These are phyloP conservation scores for Chlorophyllum brunneum DNA, from an alignment of 768 basidiomycete genomes.

Conservation along the genomic window DNA sequence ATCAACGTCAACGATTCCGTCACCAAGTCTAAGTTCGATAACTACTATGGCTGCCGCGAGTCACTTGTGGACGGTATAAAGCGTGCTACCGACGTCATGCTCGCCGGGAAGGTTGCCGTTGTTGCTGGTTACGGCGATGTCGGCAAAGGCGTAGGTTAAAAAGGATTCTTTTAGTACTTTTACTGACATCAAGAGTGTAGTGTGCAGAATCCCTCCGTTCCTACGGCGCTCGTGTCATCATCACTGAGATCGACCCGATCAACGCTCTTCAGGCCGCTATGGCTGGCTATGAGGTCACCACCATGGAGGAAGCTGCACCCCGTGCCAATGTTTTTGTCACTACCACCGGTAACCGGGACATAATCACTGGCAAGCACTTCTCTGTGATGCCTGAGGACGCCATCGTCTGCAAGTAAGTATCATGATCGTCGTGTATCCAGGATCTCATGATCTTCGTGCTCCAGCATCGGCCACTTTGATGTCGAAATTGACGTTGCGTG, in stretches of 20 bases:
- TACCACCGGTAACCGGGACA: conserved; percentile 98
- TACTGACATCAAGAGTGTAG: conserved; percentile 31
- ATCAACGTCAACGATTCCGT: conserved; percentile 99
- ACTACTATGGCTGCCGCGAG: conserved; percentile 99
- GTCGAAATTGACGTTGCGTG: conserved; percentile 96
- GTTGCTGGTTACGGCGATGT: conserved; percentile 99
- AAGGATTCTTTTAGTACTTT: background rate
- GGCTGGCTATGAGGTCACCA: conserved; percentile 98
- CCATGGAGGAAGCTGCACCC: conserved; percentile 96
- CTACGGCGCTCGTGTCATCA: conserved; percentile 94
- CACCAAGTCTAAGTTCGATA: conserved; percentile 99
- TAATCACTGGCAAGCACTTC: conserved; percentile 92
- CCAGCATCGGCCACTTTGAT: conserved; percentile 82
- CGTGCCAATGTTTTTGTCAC: conserved; percentile 93
- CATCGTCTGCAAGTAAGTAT: conserved; percentile 90
- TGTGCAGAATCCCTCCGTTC: conserved; percentile 96
- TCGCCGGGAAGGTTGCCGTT: conserved; percentile 98
- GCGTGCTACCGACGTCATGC: conserved; percentile 99
- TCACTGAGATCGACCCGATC: conserved; percentile 99
- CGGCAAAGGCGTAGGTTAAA: conserved; percentile 87
- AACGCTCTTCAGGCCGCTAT: conserved; percentile 99
- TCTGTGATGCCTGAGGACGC: conserved; percentile 95
- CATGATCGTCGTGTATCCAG: background rate
- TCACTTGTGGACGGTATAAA: conserved; percentile 99
- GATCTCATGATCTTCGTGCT: too few species aligned